Evolutionary conservation across 306 rosid species (phyloP).

Genomic region (Rosa multiflora): DNA sequence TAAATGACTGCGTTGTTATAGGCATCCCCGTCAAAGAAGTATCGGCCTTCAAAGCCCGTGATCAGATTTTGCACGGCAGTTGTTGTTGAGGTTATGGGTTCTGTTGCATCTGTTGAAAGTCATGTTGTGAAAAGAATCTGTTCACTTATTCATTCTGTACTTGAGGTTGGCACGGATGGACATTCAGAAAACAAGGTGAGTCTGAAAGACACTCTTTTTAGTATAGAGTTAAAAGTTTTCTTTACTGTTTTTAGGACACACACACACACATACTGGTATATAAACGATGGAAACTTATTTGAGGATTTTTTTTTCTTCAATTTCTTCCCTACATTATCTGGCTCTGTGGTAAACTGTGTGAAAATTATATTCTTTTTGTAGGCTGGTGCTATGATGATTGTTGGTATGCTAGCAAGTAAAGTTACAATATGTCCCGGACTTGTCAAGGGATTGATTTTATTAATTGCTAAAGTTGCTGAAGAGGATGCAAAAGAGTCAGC

Average conservation of each 20-base stretch:
- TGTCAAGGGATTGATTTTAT: conserved; percentile 66
- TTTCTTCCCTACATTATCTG: neutral
- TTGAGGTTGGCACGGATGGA: conserved; percentile 53
- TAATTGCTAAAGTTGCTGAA: conserved; percentile 64
- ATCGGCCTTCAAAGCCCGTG: conserved; percentile 57
- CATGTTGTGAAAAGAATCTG: conserved; percentile 67
- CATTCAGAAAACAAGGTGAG: conserved; percentile 77
- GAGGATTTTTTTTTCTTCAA: neutral
- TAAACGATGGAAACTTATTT: neutral
- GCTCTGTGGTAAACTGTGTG: conserved; percentile 1
- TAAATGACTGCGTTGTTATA: conserved; percentile 29
- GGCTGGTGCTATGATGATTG: conserved; percentile 94
- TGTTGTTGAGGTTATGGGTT: conserved; percentile 76
- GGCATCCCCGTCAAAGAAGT: conserved; percentile 76
- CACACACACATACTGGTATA: neutral
- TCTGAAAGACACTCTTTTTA: conserved; percentile 10
- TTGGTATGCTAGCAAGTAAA: conserved; percentile 76
- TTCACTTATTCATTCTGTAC: conserved; percentile 74
- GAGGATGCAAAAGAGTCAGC: conserved; percentile 54
- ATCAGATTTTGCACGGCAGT: conserved; percentile 87
- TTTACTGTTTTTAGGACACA: neutral
- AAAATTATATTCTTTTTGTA: conserved; percentile 25
- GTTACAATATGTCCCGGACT: conserved; percentile 72
- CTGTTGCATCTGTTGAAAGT: conserved; percentile 48
- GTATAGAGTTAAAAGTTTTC: neutral